Evolutionary conservation across 257 asterid genomes (phyloP).

Genomic region (Nicotiana tabacum): DNA sequence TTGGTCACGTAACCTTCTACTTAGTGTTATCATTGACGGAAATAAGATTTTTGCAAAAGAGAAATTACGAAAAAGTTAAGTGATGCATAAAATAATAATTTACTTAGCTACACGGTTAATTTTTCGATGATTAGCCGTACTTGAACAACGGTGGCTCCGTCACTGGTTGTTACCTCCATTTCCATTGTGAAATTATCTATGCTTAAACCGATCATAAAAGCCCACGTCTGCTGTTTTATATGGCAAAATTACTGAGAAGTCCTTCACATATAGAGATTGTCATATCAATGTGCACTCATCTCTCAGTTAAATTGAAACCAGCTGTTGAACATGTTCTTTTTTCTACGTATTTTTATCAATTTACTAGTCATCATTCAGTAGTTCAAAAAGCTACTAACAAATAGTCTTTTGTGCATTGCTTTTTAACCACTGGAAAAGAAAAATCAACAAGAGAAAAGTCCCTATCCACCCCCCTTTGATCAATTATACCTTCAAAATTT

Average conservation of each 20-base stretch:
- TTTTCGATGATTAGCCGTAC: no score
- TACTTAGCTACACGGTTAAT: no score
- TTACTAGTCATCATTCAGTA: constrained; percentile 15
- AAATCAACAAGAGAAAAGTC: neutral
- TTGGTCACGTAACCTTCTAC: constrained; percentile 9
- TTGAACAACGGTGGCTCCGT: no score
- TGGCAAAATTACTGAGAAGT: neutral
- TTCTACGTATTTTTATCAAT: neutral
- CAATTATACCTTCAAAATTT: neutral
- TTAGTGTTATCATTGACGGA: neutral
- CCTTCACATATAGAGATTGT: neutral
- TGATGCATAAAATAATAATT: no score
- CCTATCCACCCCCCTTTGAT: neutral
- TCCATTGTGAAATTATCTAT: neutral
- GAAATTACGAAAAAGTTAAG: no score
- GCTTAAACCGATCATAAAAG: neutral
- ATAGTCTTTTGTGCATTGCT: constrained; percentile 9
- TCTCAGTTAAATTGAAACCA: no score
- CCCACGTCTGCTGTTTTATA: neutral
- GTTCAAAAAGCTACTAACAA: constrained; percentile 8
- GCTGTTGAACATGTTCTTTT: neutral
- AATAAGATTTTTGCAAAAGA: no score
- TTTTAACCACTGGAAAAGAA: constrained; percentile 11
- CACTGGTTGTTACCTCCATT: neutral
- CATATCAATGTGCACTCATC: no score